Base-by-base conservation (phyloP, 768 basidiomycete species). In the Cystofilobasidium macerans region DNA sequence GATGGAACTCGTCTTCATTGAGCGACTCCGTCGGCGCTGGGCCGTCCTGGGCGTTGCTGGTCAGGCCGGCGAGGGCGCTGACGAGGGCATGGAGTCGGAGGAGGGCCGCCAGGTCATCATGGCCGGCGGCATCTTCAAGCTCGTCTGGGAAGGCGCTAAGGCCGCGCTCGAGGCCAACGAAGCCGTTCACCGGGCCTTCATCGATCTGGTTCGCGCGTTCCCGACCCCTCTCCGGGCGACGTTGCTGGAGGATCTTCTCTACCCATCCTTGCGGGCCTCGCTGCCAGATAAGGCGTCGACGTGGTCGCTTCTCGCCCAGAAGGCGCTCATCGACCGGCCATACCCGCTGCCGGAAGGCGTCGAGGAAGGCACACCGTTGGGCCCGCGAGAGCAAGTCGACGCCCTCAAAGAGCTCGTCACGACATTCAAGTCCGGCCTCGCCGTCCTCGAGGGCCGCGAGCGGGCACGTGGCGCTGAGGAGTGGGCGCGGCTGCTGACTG, bases 1-100 rank as follows among this genome's bases (percentile, higher is more conserved):
- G 73, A 89, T 95, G 83, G 92, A 97, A 74, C 77, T 93, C 6
- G 84, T 85, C 2, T 94, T 89, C 75, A 79, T 89, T 11, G 90
- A 94, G 77, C 83, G 82, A 18, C 77, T 93, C 57, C 79, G 87
- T 43, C 78, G 87, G 69, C 80, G 91, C 60, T 91, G 89, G 89
- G 83, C 80, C 53, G 78, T 88, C 11, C 78, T 94, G 24, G 91
- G 90, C 11, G 85, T 93, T 60, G 53, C 53, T 26, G 59, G 60
- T 3, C 40, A 33, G n/a, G 40, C 59, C 6, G 66, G 35, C 28
- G 38, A 61, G 40, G 54, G 54, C 35, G 45, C 35, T 24, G 65
- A 67, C 38, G 47, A 77, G 53, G 75, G 71, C 22, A 72, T 73
- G 60, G 51, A 62, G 28, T 45, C n/a, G 16, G 68, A 35, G 20